Conservation (phyloP, 108 stramenopile genomes). For the Skeletonema menzelii region DNA sequence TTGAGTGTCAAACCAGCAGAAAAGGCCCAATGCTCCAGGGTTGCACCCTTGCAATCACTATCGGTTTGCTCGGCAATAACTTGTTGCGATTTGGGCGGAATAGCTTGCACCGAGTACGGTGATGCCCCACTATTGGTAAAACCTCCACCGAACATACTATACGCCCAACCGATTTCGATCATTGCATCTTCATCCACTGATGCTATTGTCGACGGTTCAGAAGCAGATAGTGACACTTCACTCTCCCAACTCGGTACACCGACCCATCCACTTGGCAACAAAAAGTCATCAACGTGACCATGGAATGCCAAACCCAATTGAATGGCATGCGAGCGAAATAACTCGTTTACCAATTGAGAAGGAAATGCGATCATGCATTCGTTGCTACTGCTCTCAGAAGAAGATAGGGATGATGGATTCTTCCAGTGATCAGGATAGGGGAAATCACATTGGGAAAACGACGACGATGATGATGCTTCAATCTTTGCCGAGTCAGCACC, state of each 20-base stretch:
- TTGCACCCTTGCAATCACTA: slow-evolving; percentile 1
- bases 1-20: slow-evolving; percentile 18
- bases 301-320: slow-evolving; percentile 96
- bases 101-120: not conserved
- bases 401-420: slow-evolving; percentile 57
- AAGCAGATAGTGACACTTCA: slow-evolving; percentile 46
- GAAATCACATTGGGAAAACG: slow-evolving; percentile 63
- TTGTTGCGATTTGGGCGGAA: not conserved
- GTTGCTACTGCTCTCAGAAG: slow-evolving; percentile 52
- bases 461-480: not conserved
- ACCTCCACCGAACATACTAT: slow-evolving; percentile 13
- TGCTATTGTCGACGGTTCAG: slow-evolving; percentile 46
- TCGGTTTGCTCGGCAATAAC: not conserved
- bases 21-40: slow-evolving; percentile 83
- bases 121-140: not conserved
- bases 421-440: slow-evolving; percentile 54
- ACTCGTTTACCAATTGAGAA: slow-evolving; percentile 88
- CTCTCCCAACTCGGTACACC: slow-evolving; percentile 93
- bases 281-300: slow-evolving; percentile 60
- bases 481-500: not conserved
- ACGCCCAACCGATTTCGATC: slow-evolving; percentile 19
- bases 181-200: slow-evolving; percentile 75
- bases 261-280: slow-evolving; percentile 67
- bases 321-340: slow-evolving; percentile 90
- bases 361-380: slow-evolving; percentile 92